Base-by-base conservation (phyloP, 495 filamentous ascomycete genomes). In the Tricharina praecox region DNA sequence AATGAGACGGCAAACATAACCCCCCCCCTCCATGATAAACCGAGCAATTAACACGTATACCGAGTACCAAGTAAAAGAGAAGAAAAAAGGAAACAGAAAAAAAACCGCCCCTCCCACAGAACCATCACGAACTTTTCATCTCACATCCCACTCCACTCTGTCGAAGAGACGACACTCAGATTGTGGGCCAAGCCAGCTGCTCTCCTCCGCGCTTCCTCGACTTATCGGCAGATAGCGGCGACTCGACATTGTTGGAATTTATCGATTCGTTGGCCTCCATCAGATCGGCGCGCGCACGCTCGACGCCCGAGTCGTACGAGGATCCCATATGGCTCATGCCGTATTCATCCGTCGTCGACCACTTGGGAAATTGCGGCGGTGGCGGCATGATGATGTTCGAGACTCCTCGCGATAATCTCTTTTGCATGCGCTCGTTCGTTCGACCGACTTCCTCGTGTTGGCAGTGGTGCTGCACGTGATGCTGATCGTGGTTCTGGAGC, bases 361-460 rank as follows among this genome's bases (percentile, higher is more conserved):
- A 43, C 11, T 23, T 19, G 3, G 39, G 39, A 16, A 43, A 43
- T 19, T 19, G 8, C 11, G 20, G 39, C 16, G 24, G 39, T 16
- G 39, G 39, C 20, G 39, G 39, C 24, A 43, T 43, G 39, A 4
- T 28, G 39, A 43, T 43, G 39, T 43, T 28, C 5, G 39, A 43
- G 4, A 43, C 39, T 4, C 39, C 39, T 16, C 20, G 39, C 5
- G 20, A 24, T 16, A 43, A 16, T 4, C 39, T 10, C 20, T 43
- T 43, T 28, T 43, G 39, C 24, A 43, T 7, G 5, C 39, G 39
- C 7, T 25, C 21, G 11, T 13, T 13, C 20, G 16, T 23, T 4
- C 21, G 39, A 25, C 18, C 16, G 39, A 3, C 3, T 4, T 23
- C 24, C 10, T 24, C 39, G n/a, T n/a, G n/a, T n/a, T n/a, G n/a